Evolutionary conservation across 352 stramenopile genomes (phyloP).

Genomic region (Phytophthora citrophthora): DNA sequence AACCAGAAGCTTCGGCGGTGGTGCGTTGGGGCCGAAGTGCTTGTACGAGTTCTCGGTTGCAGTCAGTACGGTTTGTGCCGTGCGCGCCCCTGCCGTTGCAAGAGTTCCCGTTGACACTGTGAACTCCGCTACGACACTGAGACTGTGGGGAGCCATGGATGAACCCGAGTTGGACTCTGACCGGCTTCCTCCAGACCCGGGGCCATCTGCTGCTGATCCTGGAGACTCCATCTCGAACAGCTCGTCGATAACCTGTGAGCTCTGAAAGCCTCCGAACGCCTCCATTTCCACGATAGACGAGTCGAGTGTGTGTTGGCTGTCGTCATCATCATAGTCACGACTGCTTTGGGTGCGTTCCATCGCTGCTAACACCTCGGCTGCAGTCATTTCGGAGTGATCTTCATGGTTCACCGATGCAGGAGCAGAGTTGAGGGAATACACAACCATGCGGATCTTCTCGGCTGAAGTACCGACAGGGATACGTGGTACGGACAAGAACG

Average conservation of each 20-base stretch:
- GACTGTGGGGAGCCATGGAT: slow-evolving; percentile 31
- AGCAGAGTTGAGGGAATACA: slow-evolving; percentile 63
- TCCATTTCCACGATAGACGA: slow-evolving; percentile 60
- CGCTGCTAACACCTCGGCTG: slow-evolving; percentile 69
- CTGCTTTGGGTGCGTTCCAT: slow-evolving; percentile 67
- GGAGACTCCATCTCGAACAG: slow-evolving; percentile 85
- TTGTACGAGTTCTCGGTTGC: slow-evolving; percentile 81
- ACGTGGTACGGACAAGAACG: slow-evolving; percentile 82
- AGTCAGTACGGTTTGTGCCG: slow-evolving; percentile 64
- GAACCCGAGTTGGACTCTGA: slow-evolving; percentile 41
- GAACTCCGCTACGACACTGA: slow-evolving; percentile 81
- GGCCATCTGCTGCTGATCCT: slow-evolving; percentile 44
- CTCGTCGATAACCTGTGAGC: slow-evolving; percentile 74
- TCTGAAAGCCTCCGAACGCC: slow-evolving; percentile 37
- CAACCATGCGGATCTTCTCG: slow-evolving; percentile 79
- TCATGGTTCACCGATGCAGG: slow-evolving; percentile 49
- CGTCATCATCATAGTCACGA: slow-evolving; percentile 37
- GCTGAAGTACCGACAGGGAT: slow-evolving; percentile 63
- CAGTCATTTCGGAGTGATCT: slow-evolving; percentile 81
- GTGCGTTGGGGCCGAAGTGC: slow-evolving; percentile 57
- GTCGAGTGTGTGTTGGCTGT: slow-evolving; percentile 55
- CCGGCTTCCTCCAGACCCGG: slow-evolving; percentile 15
- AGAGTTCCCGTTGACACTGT: slow-evolving; percentile 69
- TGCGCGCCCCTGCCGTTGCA: slow-evolving; percentile 66
- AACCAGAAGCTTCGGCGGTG: slow-evolving; percentile 74